A percentile compares a stretch with the other conserved stretches of the same genome.
Evolutionary conservation across 1,139 yeast species (phyloP).

Genomic region (Yamadazyma dendronema): DNA sequence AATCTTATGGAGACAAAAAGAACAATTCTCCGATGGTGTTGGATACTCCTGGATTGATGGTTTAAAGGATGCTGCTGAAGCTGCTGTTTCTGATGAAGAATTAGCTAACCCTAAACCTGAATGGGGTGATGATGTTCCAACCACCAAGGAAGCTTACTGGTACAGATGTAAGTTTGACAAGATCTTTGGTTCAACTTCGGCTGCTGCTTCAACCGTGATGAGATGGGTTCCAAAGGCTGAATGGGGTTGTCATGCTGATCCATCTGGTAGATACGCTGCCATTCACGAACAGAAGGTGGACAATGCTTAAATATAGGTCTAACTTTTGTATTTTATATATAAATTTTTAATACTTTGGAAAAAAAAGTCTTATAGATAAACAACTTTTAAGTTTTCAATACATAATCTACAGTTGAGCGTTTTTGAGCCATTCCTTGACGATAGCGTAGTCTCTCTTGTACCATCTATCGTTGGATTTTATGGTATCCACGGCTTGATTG

Average conservation of each 20-base stretch:
- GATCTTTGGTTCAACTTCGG: conserved; percentile 73
- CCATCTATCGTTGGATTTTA: conserved; percentile 51
- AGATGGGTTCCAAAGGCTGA: conserved; percentile 99
- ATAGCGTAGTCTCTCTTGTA: conserved; percentile 28
- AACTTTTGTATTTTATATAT: not conserved
- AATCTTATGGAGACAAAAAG: conserved; percentile 99
- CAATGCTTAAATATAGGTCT: conserved; percentile 10
- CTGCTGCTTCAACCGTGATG: conserved; percentile 96
- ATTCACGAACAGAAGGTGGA: conserved; percentile 66
- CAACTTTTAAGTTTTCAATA: too few relatives aligned
- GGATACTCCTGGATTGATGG: conserved; percentile 99
- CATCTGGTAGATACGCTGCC: conserved; percentile 94
- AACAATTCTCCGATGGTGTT: conserved; percentile 98
- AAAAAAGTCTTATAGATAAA: too few relatives aligned
- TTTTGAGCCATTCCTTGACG: conserved; percentile 27
- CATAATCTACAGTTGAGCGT: too few relatives aligned
- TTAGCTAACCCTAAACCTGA: conserved; percentile 86
- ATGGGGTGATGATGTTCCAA: conserved; percentile 95
- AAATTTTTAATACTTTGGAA: too few relatives aligned
- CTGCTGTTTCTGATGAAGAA: conserved; percentile 82
- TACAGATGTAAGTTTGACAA: conserved; percentile 96
- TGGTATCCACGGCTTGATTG: conserved; percentile 53
- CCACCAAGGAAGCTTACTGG: conserved; percentile 99
- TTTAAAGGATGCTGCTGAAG: conserved; percentile 91
- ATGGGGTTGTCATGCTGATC: conserved; percentile 99